phyloP scores from a whole-genome alignment of 1,284 basidiomycete genomes.

The Rhodofomes roseus region DNA sequence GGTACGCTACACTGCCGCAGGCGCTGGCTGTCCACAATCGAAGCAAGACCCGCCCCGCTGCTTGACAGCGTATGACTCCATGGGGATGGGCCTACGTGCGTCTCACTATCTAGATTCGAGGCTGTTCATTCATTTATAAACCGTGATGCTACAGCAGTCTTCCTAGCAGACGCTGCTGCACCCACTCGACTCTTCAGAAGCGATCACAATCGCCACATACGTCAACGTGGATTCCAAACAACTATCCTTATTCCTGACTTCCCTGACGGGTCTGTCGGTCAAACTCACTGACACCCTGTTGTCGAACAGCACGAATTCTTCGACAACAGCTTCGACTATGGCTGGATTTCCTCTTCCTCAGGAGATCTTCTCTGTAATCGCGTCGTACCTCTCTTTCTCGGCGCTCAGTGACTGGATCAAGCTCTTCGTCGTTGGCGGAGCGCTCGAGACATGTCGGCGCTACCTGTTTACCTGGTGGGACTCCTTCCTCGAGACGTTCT shows the following conservation, averaged over 20 bases:
- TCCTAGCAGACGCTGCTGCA: no score
- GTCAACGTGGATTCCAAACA: background rate
- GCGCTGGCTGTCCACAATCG: no score
- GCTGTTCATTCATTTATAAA: no score
- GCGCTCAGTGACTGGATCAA: constrained; percentile 27
- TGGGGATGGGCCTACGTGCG: no score
- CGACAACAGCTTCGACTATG: background rate
- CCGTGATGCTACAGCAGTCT: no score
- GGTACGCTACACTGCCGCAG: no score
- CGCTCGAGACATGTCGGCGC: constrained; percentile 15
- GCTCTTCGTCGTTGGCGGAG: constrained; percentile 24
- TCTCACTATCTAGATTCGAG: no score
- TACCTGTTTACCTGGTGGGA: constrained; percentile 9
- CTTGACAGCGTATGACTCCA: no score
- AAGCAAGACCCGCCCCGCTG: no score
- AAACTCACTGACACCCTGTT: background rate
- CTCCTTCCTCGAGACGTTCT: constrained; percentile 14
- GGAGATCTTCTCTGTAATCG: constrained; percentile 1
- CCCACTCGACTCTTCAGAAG: no score
- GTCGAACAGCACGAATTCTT: background rate
- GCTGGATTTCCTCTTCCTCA: background rate
- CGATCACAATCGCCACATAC: no score
- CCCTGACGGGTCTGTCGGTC: background rate
- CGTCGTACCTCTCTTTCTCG: constrained; percentile 13
- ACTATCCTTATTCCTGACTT: background rate